phyloP scores from a whole-genome alignment of 1,284 basidiomycete species.

The Pterula multifida region DNA sequence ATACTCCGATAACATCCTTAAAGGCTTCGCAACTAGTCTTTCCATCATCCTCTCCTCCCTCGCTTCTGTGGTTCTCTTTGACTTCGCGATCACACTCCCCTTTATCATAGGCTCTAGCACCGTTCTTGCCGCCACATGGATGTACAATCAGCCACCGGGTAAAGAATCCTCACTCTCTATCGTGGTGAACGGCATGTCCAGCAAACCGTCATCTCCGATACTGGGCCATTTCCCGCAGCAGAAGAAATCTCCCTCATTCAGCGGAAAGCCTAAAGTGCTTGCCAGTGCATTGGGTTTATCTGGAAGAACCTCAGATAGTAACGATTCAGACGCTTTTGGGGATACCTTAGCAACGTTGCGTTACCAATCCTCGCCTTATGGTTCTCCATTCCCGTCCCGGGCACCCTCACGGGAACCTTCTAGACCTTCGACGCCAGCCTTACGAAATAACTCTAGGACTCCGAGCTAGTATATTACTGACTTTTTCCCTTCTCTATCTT shows the following conservation, averaged over 20 bases:
- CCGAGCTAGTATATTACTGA: background rate
- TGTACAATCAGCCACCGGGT: constrained; percentile 64
- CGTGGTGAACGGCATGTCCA: constrained; percentile 20
- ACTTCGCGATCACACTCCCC: constrained; percentile 76
- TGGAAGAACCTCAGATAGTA: constrained; percentile 16
- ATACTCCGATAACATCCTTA: constrained; percentile 84
- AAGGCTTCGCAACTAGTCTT: constrained; percentile 91
- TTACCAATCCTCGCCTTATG: constrained; percentile 53
- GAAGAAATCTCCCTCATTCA: constrained; percentile 36
- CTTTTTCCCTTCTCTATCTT: background rate
- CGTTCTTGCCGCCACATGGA: constrained; percentile 81
- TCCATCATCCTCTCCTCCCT: constrained; percentile 92
- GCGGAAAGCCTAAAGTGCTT: constrained; percentile 31
- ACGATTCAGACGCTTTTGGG: constrained; percentile 18
- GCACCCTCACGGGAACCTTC: constrained; percentile 41
- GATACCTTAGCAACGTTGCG: constrained; percentile 41
- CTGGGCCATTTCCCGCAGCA: constrained; percentile 38
- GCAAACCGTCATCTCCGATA: constrained; percentile 33
- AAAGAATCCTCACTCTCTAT: constrained; percentile 31
- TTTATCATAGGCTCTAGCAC: constrained; percentile 80
- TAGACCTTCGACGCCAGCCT: constrained; percentile 9
- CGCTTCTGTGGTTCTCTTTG: constrained; percentile 82
- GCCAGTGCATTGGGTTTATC: constrained; percentile 33
- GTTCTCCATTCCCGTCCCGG: constrained; percentile 51
- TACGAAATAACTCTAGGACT: background rate